These are phyloP conservation scores for Colletotrichum cuscutae DNA, from an alignment of 2,329 filamentous ascomycete genomes.

Conservation along the genomic window DNA sequence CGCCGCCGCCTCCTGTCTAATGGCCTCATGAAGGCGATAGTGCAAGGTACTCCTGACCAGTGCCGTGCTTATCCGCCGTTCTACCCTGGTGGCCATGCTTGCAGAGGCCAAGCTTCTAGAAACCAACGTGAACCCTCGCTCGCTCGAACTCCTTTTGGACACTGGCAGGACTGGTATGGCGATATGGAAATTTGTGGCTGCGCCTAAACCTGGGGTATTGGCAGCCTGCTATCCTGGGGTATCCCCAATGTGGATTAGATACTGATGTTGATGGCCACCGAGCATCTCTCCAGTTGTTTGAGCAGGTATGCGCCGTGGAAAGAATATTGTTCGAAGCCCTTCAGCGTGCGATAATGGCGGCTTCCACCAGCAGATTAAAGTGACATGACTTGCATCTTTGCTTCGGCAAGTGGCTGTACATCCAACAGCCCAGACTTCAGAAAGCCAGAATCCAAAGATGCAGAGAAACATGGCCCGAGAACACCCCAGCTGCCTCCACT, in stretches of 20 bases:
- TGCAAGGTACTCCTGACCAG: background rate
- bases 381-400: slow-evolving; percentile 5
- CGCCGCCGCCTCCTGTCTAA: background rate
- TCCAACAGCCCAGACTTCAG: background rate
- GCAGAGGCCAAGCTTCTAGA: slow-evolving; percentile 25
- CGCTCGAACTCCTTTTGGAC: background rate
- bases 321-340: background rate
- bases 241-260: background rate
- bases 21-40: background rate
- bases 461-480: background rate
- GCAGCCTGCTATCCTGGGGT: background rate
- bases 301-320: background rate
- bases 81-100: slow-evolving; percentile 16
- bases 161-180: background rate
- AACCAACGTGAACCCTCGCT: slow-evolving; percentile 6
- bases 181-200: background rate
- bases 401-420: background rate
- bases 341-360: background rate
- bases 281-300: background rate
- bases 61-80: background rate
- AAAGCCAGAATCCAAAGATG: background rate
- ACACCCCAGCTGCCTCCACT: slow-evolving; percentile 1
- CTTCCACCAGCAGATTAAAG: background rate
- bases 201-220: slow-evolving; percentile 3
- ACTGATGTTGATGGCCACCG: background rate